These are phyloP conservation scores for Leccinum huronense DNA, from an alignment of 1,284 basidiomycete genomes.

Conservation along the genomic window DNA sequence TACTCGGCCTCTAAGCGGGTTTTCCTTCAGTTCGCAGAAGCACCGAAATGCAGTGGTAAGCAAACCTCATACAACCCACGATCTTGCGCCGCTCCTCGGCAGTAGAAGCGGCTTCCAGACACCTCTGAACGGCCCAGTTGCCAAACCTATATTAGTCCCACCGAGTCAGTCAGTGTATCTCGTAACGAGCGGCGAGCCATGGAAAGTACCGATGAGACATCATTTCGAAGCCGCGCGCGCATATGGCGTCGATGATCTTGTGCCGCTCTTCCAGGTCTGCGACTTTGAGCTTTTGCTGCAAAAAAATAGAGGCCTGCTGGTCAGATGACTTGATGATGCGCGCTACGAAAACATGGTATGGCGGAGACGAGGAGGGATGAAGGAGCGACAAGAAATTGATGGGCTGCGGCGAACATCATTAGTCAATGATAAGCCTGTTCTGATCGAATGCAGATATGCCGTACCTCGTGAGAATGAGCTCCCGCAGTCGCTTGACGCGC, in stretches of 20 bases:
- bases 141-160: conserved; percentile 56
- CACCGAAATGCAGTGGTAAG: conserved; percentile 10
- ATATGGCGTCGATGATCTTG: conserved; percentile 82
- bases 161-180: conserved; percentile 18
- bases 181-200: conserved; percentile 5
- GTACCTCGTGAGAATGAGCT: conserved; percentile 40
- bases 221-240: conserved; percentile 78
- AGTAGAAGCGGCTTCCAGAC: conserved; percentile 71
- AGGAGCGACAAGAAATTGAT: conserved; percentile 82
- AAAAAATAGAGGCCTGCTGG: conserved; percentile 83
- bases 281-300: conserved; percentile 83
- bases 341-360: conserved; percentile 73
- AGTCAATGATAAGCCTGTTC: conserved; percentile 26
- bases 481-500: conserved; percentile 30
- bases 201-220: conserved; percentile 72
- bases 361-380: conserved; percentile 77
- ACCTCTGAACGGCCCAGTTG: conserved; percentile 84
- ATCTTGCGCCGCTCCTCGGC: conserved; percentile 74
- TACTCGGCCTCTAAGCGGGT: conserved; percentile 58
- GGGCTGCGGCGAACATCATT: conserved; percentile 47
- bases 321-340: conserved; percentile 84
- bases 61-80: conserved; percentile 74
- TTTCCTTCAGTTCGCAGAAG: conserved; percentile 11
- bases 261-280: conserved; percentile 72
- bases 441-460: conserved; percentile 15